Base-by-base conservation (phyloP, 2,329 filamentous ascomycete species). In the Cladophialophora yegresii region DNA sequence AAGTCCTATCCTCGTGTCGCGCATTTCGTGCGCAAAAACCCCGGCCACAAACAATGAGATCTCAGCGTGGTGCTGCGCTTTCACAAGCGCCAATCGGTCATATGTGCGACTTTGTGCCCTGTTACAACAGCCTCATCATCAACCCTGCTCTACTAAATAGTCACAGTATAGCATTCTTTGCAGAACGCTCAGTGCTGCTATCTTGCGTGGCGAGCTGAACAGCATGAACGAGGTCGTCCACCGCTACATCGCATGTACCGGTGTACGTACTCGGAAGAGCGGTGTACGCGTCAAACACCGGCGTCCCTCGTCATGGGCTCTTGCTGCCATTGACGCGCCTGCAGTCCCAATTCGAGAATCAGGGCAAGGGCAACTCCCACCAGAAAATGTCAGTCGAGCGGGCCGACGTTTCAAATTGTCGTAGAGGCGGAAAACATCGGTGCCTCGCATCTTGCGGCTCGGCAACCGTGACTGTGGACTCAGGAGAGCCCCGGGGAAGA, bases 241-340 rank as follows among this genome's bases (percentile, higher is more conserved):
- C 33, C 40, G n/a, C 32, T 63, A n/a, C 33, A n/a, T 47, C 53
- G 40, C 28, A 13, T 13, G 16, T 6, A 26, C n/a, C 20, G 23
- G 40, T 32, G 22, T 28, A 22, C 40, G 51, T 50, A 40, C 33
- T 20, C 16, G 26, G 62, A 67, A 61, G 59, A 63, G 65, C 65
- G 65, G 65, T 67, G 65, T 59, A 62, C 57, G 30, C 23, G 47
- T 62, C 50, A 53, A 28, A 36, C 50, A 57, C 61, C 26, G n/a
- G 50, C 57, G 57, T 58, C 36, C 57, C 58, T 55, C 43, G 53
- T 33, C 40, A 33, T 54, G 54, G 58, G 30, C 55, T 58, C 36
- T 59, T 64, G 56, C 54, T 62, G 56, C 62, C 60, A 40, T 49
- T 56, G n/a, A 20, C 53, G 20, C 59, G 30, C n/a, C 47, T 28